Evolutionary conservation across 2,329 filamentous ascomycete species (phyloP), one percentile per base, ranked within the genome.

Genomic region (Penicillium sp.): DNA sequence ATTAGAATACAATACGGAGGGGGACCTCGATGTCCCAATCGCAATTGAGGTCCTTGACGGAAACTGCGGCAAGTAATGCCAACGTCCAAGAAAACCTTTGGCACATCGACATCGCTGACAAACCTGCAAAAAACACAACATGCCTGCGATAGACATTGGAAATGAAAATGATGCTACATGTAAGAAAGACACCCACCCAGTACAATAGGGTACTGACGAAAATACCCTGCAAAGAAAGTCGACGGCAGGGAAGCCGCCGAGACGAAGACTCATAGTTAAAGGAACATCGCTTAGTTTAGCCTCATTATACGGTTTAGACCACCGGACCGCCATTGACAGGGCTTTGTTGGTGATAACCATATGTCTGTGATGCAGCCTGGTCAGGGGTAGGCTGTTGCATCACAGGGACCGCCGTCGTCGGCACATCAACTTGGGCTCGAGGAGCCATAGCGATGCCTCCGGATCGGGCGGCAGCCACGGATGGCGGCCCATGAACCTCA

Each of bases 401-500:
- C 4, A 25, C 32, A n/a, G 41, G 47, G 13, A 33, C 32, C 11
- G 35, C 27, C 5, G 34, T 11, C 13, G 41, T 37, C 15, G 42
- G 41, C 11, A 15, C 29, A 11, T 41, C 30, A 12, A 32, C 27
- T 20, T 45, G 30, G 14, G 39, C 29, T 5, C 45, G 40, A 10
- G 51, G 37, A 17, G 45, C 42, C 6, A 39, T 31, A 30, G 30
- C 35, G 33, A 33, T 35, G n/a, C 53, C 57, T 12, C 55, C 52
- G 10, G 55, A 59, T 41, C 62, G 59, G 29, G 54, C 48, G 25
- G 55, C 45, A 17, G 60, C 45, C 15, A 70, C 65, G 4, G 67
- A 70, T 2, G 55, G 48, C 3, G 68, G 67, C 1, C 92, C 92
- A 61, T 93, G 92, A 42, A 95, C 77, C 61, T 94, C 85, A 29